phyloP scores from a whole-genome alignment of 1,139 yeast species.

The Sugiyamaella grinbergsii region DNA sequence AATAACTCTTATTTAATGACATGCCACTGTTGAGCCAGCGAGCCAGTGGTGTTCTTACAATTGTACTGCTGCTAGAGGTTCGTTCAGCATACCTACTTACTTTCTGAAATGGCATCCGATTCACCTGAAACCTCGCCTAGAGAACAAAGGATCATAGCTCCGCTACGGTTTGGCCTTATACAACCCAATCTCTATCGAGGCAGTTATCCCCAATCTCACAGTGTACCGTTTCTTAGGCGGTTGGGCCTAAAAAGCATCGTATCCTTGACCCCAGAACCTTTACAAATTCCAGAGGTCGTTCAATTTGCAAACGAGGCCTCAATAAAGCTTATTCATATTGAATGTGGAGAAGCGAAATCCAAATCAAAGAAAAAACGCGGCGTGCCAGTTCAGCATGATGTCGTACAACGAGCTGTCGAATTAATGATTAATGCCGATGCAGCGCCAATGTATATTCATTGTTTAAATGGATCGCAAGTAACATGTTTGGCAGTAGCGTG shows the following conservation, averaged over 20 bases:
- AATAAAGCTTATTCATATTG: slow-evolving; percentile 62
- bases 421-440: slow-evolving; percentile 58
- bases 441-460: slow-evolving; percentile 80
- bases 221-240: slow-evolving; percentile 69
- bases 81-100: too few species aligned
- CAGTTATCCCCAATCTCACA: slow-evolving; percentile 78
- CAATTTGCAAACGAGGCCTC: slow-evolving; percentile 53
- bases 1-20: neutral
- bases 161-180: slow-evolving; percentile 72
- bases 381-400: slow-evolving; percentile 71
- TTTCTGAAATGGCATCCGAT: neutral
- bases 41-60: too few species aligned
- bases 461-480: slow-evolving; percentile 87
- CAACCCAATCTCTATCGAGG: slow-evolving; percentile 78
- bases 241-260: slow-evolving; percentile 70
- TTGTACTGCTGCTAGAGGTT: too few species aligned
- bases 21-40: too few species aligned
- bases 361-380: slow-evolving; percentile 46
- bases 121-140: neutral
- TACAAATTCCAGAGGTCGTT: slow-evolving; percentile 52
- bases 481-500: slow-evolving; percentile 85
- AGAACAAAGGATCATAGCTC: slow-evolving; percentile 58
- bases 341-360: slow-evolving; percentile 51
- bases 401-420: slow-evolving; percentile 60
- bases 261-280: slow-evolving; percentile 76